Percentiles rank a stretch among this genome's conserved stretches.
phyloP scores from a whole-genome alignment of 2,329 filamentous ascomycete species.

The Rugonectria rugulosa region DNA sequence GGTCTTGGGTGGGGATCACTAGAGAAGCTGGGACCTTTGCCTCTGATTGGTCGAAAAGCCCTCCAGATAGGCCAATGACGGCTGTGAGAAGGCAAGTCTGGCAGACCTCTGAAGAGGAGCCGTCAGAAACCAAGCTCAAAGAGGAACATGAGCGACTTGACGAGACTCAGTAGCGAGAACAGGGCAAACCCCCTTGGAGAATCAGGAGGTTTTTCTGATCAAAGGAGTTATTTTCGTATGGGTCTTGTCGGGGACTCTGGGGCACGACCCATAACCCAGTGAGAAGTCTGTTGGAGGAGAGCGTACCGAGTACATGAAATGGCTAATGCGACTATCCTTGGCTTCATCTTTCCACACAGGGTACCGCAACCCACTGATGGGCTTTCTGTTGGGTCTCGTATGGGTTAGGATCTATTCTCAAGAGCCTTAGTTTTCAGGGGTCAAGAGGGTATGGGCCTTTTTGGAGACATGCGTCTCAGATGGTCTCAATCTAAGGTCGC shows the following conservation, averaged over 20 bases:
- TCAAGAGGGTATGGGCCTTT: constrained; percentile 15
- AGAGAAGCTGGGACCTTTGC: constrained; percentile 19
- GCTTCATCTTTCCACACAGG: constrained; percentile 21
- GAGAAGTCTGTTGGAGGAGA: constrained; percentile 16
- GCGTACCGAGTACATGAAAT: too few relatives aligned
- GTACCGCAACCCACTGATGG: constrained; percentile 4
- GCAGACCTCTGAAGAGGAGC: constrained; percentile 23
- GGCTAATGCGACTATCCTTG: constrained; percentile 27
- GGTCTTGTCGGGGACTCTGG: constrained; percentile 23
- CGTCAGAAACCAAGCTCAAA: constrained; percentile 35
- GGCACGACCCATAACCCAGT: constrained; percentile 30
- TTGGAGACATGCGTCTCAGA: constrained; percentile 27
- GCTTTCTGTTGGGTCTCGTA: constrained; percentile 26
- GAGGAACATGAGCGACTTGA: constrained; percentile 37
- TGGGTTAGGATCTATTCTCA: neutral
- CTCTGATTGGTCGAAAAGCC: constrained; percentile 34
- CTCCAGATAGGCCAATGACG: constrained; percentile 24
- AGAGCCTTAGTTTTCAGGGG: constrained; percentile 1
- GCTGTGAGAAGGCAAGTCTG: constrained; percentile 24
- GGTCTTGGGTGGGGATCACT: constrained; percentile 32
- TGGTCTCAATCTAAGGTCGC: constrained; percentile 33
- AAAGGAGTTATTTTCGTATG: constrained; percentile 22
- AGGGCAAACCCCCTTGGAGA: constrained; percentile 12
- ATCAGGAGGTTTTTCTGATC: constrained; percentile 32
- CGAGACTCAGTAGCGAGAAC: constrained; percentile 16